Evolutionary conservation across 2,329 filamentous ascomycete species (phyloP).

Genomic region (Metarhizium guizhouense): DNA sequence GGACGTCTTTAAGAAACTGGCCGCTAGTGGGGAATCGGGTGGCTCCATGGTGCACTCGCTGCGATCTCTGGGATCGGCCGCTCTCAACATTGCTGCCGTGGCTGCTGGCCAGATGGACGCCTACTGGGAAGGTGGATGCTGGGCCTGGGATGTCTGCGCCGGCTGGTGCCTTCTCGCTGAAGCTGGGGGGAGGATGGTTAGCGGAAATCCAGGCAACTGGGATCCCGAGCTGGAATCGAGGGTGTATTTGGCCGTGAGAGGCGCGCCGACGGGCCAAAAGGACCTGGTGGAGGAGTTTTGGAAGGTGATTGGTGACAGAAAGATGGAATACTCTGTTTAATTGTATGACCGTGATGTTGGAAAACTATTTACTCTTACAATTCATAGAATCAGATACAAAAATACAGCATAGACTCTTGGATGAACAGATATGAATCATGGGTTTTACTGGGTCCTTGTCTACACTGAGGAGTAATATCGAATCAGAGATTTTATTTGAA

Average conservation of each 20-base stretch:
- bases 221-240: constrained; percentile 48
- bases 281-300: constrained; percentile 58
- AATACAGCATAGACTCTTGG: background rate
- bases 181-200: constrained; percentile 63
- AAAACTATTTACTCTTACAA: background rate
- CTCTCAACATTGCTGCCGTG: constrained; percentile 65
- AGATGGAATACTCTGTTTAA: constrained; percentile 36
- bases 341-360: background rate
- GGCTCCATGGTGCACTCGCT: constrained; percentile 71
- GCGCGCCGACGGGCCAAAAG: constrained; percentile 49
- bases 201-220: constrained; percentile 68
- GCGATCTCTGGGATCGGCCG: constrained; percentile 62
- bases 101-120: constrained; percentile 62
- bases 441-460: background rate
- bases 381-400: background rate
- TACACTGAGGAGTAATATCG: background rate
- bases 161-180: constrained; percentile 70
- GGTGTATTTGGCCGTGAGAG: constrained; percentile 54
- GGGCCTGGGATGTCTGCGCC: constrained; percentile 79
- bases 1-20: constrained; percentile 54
- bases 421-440: background rate
- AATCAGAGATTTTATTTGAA: background rate
- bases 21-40: constrained; percentile 48
- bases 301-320: constrained; percentile 46
- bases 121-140: constrained; percentile 80